Conservation (phyloP, 2,329 filamentous ascomycete genomes). For the Calonectria honghensis region DNA sequence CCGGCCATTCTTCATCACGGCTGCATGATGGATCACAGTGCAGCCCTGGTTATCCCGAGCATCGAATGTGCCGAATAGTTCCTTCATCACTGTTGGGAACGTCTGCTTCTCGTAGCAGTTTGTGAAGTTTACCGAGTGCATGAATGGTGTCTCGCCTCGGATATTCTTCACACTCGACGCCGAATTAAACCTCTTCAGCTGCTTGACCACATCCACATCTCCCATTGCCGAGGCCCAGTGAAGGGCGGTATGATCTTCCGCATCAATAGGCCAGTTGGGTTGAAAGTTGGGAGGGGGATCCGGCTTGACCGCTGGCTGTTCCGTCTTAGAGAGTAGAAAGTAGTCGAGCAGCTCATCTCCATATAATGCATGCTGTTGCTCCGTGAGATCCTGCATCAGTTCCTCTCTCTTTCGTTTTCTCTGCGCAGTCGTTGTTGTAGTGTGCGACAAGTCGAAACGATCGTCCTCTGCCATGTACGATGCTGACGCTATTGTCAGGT, state of each 20-base stretch:
- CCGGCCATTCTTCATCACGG: constrained; percentile 88
- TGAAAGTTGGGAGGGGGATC: constrained; percentile 91
- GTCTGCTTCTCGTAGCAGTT: constrained; percentile 97
- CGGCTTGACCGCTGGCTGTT: constrained; percentile 82
- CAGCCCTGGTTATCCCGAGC: constrained; percentile 86
- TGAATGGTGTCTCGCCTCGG: constrained; percentile 91
- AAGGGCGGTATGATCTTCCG: constrained; percentile 92
- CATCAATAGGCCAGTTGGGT: constrained; percentile 93
- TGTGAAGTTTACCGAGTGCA: constrained; percentile 95
- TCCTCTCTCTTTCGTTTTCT: constrained; percentile 87
- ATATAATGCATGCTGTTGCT: constrained; percentile 92
- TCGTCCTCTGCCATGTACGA: constrained; percentile 92
- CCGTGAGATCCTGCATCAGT: constrained; percentile 76
- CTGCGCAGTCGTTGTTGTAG: constrained; percentile 73
- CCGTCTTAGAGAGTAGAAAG: constrained; percentile 90
- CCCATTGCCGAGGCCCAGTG: constrained; percentile 99
- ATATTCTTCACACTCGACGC: constrained; percentile 82
- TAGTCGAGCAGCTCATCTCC: constrained; percentile 96
- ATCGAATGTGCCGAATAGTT: constrained; percentile 88
- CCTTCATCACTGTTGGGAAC: constrained; percentile 88
- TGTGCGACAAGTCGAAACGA: constrained; percentile 81
- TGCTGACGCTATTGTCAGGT: constrained; percentile 87
- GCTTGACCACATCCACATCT: constrained; percentile 91
- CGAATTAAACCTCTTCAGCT: constrained; percentile 88
- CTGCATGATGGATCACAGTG: constrained; percentile 96